Base-by-base conservation (phyloP, 2,329 filamentous ascomycete genomes). In the Monosporascus sp. region DNA sequence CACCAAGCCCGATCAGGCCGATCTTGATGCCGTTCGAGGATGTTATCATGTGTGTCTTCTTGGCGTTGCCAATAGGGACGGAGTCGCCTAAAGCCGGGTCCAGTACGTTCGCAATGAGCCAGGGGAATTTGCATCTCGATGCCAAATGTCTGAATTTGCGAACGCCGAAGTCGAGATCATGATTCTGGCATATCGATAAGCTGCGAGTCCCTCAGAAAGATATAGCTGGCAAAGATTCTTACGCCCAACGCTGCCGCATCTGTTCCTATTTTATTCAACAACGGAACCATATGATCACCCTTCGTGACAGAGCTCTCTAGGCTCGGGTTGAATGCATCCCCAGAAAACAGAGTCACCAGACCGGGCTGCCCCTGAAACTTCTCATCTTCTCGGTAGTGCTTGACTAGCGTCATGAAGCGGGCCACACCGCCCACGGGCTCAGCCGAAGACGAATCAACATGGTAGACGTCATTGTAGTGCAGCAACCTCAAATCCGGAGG, bases 381-480 rank as follows among this genome's bases (percentile, higher is more conserved):
- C 43, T 79, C 69, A 49, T 81, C 78, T 2, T 80, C 70, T 49
- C 84, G 84, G 66, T 96, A 96, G 68, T 92, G 79, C 55, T 90
- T 85, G 59, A 87, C 78, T 26, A 94, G 74, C 3, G 85, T 87
- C 68, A 94, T 86, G 72, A 97, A 96, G 48, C 92, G 81, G 31
- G 89, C 78, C 43, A 88, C 80, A 18, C 92, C 92, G 28, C 92
- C 92, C 2, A 91, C 84, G 1, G 92, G 92, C 66, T 96, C 90
- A 17, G 87, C 84, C 26, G 89, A 91, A 2, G 78, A 77, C 2
- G 72, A 67, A 61, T 96, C 91, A 51, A 96, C 82, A 64, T 96
- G 92, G 70, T 96, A 96, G 55, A 96, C 91, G 72, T 97, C 91
- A 71, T 96, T 96, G 78, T 88, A 96, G 73, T 96, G 92, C 35